Evolutionary conservation across 345 rosid genomes (phyloP).

Genomic region (Eucalyptus pauciflora): DNA sequence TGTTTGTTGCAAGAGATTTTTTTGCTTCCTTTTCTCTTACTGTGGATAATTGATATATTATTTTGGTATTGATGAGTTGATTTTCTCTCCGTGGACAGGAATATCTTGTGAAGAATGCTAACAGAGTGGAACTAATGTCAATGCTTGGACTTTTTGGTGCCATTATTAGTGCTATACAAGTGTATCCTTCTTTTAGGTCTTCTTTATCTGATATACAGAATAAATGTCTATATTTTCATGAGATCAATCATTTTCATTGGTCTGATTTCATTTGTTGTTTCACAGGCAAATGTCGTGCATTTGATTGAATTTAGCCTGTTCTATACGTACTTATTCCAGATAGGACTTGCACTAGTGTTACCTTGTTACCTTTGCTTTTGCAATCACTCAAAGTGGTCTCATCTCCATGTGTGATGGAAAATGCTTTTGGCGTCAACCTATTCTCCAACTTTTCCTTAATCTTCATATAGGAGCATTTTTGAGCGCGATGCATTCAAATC

Average conservation of each 20-base stretch:
- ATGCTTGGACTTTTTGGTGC: conserved; percentile 80
- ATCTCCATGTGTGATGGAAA: not conserved
- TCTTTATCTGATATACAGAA: not conserved
- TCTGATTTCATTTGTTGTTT: not conserved
- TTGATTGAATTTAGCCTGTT: not conserved
- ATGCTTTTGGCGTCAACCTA: not conserved
- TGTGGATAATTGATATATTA: not conserved
- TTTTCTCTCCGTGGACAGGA: conserved; percentile 31
- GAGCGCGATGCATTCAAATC: conserved; percentile 66
- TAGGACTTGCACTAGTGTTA: not conserved
- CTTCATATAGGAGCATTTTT: conserved; percentile 48
- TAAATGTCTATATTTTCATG: not conserved
- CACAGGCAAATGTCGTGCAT: not conserved
- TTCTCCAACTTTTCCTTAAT: conserved; percentile 22
- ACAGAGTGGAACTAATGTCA: conserved; percentile 71
- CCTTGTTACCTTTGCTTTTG: not conserved
- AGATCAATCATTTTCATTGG: not conserved
- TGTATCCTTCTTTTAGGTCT: conserved; percentile 62
- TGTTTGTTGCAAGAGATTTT: not conserved
- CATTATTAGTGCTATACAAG: conserved; percentile 68
- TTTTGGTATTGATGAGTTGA: not conserved
- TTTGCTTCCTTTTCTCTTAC: not conserved
- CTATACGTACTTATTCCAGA: not conserved
- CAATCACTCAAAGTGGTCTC: not conserved
- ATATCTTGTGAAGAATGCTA: conserved; percentile 73